Conservation (phyloP, 2,329 filamentous ascomycete genomes). For the Stemphylium lycopersici region DNA sequence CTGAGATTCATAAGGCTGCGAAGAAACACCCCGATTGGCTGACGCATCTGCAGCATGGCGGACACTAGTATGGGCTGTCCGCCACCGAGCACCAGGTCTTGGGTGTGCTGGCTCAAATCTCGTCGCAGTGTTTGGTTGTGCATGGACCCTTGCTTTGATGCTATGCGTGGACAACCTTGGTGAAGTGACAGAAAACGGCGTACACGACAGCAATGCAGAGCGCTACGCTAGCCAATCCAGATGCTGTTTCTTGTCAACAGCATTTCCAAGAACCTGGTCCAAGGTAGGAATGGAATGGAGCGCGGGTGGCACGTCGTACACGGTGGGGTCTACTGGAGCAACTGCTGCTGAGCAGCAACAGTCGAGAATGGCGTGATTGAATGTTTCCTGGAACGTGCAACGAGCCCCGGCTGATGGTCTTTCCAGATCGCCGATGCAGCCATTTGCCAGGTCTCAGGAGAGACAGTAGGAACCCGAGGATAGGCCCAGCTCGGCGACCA, state of each 20-base stretch:
- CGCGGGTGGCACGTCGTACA: constrained; percentile 24
- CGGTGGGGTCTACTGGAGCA: constrained; percentile 18
- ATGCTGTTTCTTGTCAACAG: constrained; percentile 10
- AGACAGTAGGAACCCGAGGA: constrained; percentile 10
- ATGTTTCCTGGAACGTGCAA: no score
- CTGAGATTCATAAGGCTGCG: constrained; percentile 30
- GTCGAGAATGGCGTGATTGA: neutral
- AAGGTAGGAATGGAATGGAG: constrained; percentile 11
- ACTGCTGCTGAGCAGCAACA: neutral
- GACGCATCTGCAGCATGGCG: constrained; percentile 12
- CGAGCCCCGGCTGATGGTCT: neutral
- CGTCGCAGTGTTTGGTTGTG: constrained; percentile 22
- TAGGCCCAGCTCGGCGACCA: constrained; percentile 22
- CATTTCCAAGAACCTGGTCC: constrained; percentile 37
- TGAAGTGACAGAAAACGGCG: constrained; percentile 48
- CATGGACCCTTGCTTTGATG: no score
- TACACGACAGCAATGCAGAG: constrained; percentile 32
- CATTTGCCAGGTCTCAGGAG: neutral
- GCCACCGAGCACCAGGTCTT: constrained; percentile 27
- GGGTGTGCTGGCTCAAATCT: constrained; percentile 17
- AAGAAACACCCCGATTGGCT: constrained; percentile 34
- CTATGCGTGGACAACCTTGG: constrained; percentile 8
- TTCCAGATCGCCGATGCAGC: neutral
- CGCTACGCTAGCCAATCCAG: constrained; percentile 24
- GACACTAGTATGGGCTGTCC: constrained; percentile 24